Evolutionary conservation across 1,284 basidiomycete species (phyloP), one percentile per base, ranked within the genome.

Genomic region (Chalciporus sp.): DNA sequence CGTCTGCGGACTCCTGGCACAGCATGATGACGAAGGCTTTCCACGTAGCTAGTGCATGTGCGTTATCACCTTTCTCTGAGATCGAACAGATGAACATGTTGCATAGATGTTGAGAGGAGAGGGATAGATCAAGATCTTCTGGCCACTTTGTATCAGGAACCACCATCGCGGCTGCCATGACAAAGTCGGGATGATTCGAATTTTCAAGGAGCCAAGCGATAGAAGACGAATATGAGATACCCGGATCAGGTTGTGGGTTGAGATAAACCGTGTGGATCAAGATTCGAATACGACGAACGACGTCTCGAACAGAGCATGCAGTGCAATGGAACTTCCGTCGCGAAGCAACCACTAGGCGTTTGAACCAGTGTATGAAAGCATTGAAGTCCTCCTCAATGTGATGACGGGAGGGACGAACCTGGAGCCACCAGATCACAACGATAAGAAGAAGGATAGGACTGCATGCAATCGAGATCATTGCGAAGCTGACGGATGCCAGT

Each of bases 161-260:
- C 12, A 58, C 16, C 26, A 52, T 53, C n/a, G 56, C 57, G 4
- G 48, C 59, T 1, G 48, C 31, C 28, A 27, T 58, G 39, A 60
- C 52, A 16, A n/a, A 27, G 20, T 49, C 59, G 14, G 56, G 59
- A 49, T 60, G 16, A 19, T 42, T 58, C 20, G 59, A 60, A 3
- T 45, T 51, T 29, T 49, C 56, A 17, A 60, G 31, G n/a, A 60
- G 28, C 58, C 58, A 60, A 39, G 33, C n/a, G 23, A 60, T 53
- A 3, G 58, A 37, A 28, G 17, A 47, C 29, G 49, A 12, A 33
- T 50, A 23, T 40, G 41, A 42, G 29, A 28, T 16, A 7, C 3
- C 16, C 20, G 16, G 26, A 35, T 52, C 31, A 7, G 19, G 11
- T 23, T 17, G 7, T 23, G 48, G 41, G 2, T 53, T 41, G 17